A percentile compares a stretch with the other conserved stretches of the same genome.
These are phyloP conservation scores for Globisporangium nodosum DNA, from an alignment of 352 stramenopile genomes.

Conservation along the genomic window DNA sequence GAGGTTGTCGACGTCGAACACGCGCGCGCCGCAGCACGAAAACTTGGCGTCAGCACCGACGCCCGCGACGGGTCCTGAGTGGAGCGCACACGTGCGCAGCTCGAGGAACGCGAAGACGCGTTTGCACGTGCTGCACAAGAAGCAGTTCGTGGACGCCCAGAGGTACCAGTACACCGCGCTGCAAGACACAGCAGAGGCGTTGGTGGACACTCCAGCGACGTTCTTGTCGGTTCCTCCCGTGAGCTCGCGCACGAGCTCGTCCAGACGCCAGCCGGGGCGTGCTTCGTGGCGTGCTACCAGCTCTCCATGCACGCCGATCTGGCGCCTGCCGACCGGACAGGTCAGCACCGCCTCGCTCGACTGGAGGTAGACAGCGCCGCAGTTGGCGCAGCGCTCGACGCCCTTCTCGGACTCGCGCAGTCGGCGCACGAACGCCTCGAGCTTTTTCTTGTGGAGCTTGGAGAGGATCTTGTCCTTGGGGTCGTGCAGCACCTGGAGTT, in stretches of 20 bases:
- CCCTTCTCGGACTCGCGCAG: constrained; percentile 17
- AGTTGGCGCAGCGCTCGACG: constrained; percentile 39
- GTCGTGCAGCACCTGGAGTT: constrained; percentile 69
- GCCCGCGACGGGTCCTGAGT: constrained; percentile 34
- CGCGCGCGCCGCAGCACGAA: constrained; percentile 36
- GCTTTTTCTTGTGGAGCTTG: constrained; percentile 79
- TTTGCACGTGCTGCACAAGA: constrained; percentile 47
- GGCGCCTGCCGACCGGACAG: constrained; percentile 32
- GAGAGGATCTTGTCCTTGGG: constrained; percentile 86
- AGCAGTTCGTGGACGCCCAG: constrained; percentile 58
- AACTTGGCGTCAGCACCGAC: constrained; percentile 37
- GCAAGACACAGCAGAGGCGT: constrained; percentile 34
- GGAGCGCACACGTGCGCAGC: constrained; percentile 36
- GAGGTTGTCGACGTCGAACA: constrained; percentile 47
- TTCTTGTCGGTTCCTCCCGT: constrained; percentile 20
- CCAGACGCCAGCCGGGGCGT: constrained; percentile 35
- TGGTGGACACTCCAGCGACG: background rate
- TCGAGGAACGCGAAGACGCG: constrained; percentile 35
- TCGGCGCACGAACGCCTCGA: constrained; percentile 47
- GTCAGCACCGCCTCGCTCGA: constrained; percentile 16
- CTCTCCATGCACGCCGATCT: constrained; percentile 43
- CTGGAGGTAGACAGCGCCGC: constrained; percentile 37
- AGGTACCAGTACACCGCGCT: constrained; percentile 74
- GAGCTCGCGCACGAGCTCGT: constrained; percentile 37
- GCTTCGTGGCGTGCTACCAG: constrained; percentile 38